These are phyloP conservation scores for Paecilomyces niveus DNA, from an alignment of 2,329 filamentous ascomycete genomes.

Conservation along the genomic window DNA sequence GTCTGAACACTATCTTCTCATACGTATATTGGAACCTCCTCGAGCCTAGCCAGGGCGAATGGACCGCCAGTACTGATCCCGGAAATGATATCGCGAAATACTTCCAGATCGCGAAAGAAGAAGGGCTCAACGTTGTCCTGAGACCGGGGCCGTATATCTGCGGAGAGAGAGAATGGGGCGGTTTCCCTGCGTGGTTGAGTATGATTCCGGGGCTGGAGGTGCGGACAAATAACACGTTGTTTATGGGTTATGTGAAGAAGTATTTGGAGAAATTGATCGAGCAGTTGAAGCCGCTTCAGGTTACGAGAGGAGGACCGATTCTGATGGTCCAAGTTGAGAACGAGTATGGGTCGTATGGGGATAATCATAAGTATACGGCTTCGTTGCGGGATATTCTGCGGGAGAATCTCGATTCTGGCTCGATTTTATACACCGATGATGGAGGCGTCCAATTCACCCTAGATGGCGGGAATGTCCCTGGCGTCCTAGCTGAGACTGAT, in stretches of 20 bases:
- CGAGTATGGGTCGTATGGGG: constrained; percentile 45
- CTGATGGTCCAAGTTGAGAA: constrained; percentile 48
- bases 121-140: constrained; percentile 41
- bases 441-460: constrained; percentile 39
- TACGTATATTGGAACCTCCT: constrained; percentile 48
- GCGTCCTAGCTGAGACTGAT: constrained; percentile 42
- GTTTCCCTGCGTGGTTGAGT: constrained; percentile 42
- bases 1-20: constrained; percentile 45
- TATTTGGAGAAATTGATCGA: constrained; percentile 36
- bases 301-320: constrained; percentile 40
- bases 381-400: constrained; percentile 37
- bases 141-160: constrained; percentile 45
- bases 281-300: constrained; percentile 29
- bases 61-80: constrained; percentile 23
- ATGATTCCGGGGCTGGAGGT: constrained; percentile 36
- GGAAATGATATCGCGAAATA: constrained; percentile 45
- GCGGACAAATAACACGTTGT: constrained; percentile 35
- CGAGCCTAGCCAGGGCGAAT: constrained; percentile 35
- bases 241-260: constrained; percentile 28
- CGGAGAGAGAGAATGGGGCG: constrained; percentile 45
- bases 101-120: constrained; percentile 42
- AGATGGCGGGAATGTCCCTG: constrained; percentile 36
- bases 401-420: constrained; percentile 30
- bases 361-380: constrained; percentile 39
- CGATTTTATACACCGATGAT: constrained; percentile 45